Evolutionary conservation across 768 basidiomycete species (phyloP).

Genomic region (Gloeostereum incarnatum): DNA sequence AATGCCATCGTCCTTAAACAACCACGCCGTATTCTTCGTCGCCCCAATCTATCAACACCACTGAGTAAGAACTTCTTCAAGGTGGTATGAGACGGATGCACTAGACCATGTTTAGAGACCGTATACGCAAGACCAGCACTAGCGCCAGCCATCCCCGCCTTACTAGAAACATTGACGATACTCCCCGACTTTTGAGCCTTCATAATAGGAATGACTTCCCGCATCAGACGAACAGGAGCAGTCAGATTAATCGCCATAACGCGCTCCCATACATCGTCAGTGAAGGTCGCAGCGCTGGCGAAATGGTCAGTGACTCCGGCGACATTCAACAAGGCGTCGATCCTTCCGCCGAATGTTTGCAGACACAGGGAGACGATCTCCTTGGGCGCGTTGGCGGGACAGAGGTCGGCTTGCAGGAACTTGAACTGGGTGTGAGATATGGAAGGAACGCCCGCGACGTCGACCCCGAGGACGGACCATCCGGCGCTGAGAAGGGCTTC

Average conservation of each 20-base stretch:
- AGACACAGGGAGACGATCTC: conserved; percentile 1
- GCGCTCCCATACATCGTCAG: conserved; percentile 6
- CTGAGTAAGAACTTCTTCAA: not conserved
- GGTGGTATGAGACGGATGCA: not conserved
- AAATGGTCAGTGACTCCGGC: conserved; percentile 4
- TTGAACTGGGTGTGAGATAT: conserved; percentile 1
- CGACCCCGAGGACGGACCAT: conserved; percentile 5
- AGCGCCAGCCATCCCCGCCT: conserved; percentile 8
- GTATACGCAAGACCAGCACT: conserved; percentile 12
- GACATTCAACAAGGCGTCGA: conserved; percentile 6
- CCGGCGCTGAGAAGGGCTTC: conserved; percentile 3
- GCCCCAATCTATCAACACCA: conserved; percentile 5
- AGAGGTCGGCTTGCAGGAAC: not conserved
- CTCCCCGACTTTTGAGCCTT: conserved; percentile 8
- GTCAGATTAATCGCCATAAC: conserved; percentile 3
- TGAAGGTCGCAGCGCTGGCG: not conserved
- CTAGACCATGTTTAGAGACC: conserved; percentile 10
- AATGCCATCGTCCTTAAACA: conserved; percentile 10
- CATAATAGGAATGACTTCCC: conserved; percentile 10
- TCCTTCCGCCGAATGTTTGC: conserved; percentile 2
- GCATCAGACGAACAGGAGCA: conserved; percentile 10
- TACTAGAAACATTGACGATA: conserved; percentile 12
- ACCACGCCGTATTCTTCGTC: conserved; percentile 11
- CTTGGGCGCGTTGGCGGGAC: not conserved
- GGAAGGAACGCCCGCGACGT: conserved; percentile 4